Conservation (phyloP, 495 filamentous ascomycete species). For the Xylaria palmicola region DNA sequence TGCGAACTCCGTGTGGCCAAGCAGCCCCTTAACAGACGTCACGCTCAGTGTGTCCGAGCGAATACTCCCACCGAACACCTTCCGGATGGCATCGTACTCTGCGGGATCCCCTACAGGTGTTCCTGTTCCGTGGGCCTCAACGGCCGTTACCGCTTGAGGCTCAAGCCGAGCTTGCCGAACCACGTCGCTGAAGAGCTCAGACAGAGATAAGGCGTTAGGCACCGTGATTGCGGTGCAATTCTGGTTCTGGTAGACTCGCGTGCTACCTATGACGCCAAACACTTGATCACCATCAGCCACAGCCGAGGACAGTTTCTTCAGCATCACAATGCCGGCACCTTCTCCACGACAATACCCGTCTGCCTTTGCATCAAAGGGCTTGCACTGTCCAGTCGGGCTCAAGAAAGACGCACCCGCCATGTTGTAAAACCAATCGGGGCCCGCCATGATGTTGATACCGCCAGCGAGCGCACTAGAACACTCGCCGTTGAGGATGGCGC, state of each 20-base stretch:
- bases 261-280: slow-evolving; percentile 51
- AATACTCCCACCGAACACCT: slow-evolving; percentile 26
- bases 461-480: slow-evolving; percentile 34
- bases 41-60: slow-evolving; percentile 23
- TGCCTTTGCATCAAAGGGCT: slow-evolving; percentile 61
- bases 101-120: slow-evolving; percentile 40
- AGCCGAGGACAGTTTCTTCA: slow-evolving; percentile 61
- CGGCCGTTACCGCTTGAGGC: slow-evolving; percentile 19
- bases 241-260: slow-evolving; percentile 49
- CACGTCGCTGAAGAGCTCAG: slow-evolving; percentile 17
- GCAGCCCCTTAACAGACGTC: slow-evolving; percentile 46
- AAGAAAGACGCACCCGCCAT: slow-evolving; percentile 35
- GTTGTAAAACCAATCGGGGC: slow-evolving; percentile 16
- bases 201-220: slow-evolving; percentile 28
- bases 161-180: slow-evolving; percentile 9
- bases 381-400: slow-evolving; percentile 39
- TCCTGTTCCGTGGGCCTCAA: slow-evolving; percentile 45
- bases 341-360: slow-evolving; percentile 67
- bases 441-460: slow-evolving; percentile 19
- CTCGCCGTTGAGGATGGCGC: slow-evolving; percentile 36
- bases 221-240: slow-evolving; percentile 35
- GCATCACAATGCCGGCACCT: slow-evolving; percentile 54
- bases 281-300: slow-evolving; percentile 60
- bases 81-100: slow-evolving; percentile 41
- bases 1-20: slow-evolving; percentile 50